phyloP scores from a whole-genome alignment of 176 grass and related monocot species.

The Panicum miliaceum region DNA sequence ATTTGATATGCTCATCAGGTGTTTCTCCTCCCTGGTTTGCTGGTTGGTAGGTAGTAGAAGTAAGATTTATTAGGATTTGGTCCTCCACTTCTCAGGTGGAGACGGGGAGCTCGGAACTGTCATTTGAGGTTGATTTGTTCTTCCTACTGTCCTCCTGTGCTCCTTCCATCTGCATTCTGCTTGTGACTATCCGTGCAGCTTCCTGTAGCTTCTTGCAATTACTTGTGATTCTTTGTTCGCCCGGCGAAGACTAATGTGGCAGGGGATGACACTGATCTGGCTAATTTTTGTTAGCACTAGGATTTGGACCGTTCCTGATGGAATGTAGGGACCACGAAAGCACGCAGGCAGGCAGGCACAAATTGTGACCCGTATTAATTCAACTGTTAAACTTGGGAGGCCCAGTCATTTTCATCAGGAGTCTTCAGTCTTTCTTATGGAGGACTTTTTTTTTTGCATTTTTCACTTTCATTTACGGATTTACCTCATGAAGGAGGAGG shows the following conservation, averaged over 20 bases:
- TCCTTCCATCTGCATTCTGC: neutral
- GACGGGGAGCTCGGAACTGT: neutral
- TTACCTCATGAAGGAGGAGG: neutral
- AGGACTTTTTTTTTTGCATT: too few species aligned
- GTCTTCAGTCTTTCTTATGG: too few species aligned
- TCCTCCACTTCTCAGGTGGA: constrained; percentile 26
- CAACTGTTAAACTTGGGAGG: too few species aligned
- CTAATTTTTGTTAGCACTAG: neutral
- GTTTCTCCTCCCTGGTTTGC: constrained; percentile 6
- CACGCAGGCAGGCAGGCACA: neutral
- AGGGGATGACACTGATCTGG: neutral
- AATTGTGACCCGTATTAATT: neutral
- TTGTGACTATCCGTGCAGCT: neutral
- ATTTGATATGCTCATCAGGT: constrained; percentile 22
- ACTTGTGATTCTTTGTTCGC: neutral
- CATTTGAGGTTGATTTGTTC: constrained; percentile 17
- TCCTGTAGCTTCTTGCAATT: neutral
- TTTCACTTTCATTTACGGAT: neutral
- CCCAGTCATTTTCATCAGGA: too few species aligned
- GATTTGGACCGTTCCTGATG: neutral
- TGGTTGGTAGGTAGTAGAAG: neutral
- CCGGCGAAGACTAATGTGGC: neutral
- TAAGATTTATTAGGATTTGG: constrained; percentile 13
- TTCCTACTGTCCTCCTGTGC: neutral
- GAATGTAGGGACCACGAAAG: neutral